Base-by-base conservation (phyloP, 192 early-diverging fungal species). In the Backusella westeae region DNA sequence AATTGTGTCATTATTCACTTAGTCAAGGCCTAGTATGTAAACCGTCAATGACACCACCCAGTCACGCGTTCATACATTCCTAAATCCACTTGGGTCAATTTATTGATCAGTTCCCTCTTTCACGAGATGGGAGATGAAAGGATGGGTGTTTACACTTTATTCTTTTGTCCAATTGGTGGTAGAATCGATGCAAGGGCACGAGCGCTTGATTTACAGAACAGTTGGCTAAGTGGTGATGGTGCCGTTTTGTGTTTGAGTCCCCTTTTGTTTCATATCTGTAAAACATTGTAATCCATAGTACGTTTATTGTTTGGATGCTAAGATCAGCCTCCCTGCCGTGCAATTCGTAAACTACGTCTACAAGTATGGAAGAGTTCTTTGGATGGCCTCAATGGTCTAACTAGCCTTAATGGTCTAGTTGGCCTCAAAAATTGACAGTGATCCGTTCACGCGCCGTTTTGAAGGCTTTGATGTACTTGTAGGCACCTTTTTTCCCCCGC, bases 31-130 rank as follows among this genome's bases (percentile, higher is more conserved):
- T n/a, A 63, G 56, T 63, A 63, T 29, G 56, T 63, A 63, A 29
- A 4, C 21, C 3, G 56, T 63, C 56, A n/a, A 26, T 6, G 56
- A 63, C 23, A 63, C 10, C 3, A 1, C 56, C 56, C 56, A 8
- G 23, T 29, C 56, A 63, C 56, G n/a, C 56, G 56, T 29, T 12
- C 26, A 29, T 32, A 29, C 23, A 63, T 63, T 63, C 56, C 23
- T 63, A 63, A 63, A 63, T 63, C 56, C 56, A 63, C 56, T 23
- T 29, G 56, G 56, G 56, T 63, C 56, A 63, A 32, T 26, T 63
- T 29, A 63, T 63, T 63, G 56, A 63, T 63, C 56, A 63, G 56
- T 29, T 63, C 23, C 26, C 56, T 63, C 10, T 63, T 63, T 63
- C 26, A 63, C 26, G 53, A 29, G 56, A 63, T 29, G 56, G 56